Base-by-base conservation (phyloP, 805 yeast species). In the Candida pini region DNA sequence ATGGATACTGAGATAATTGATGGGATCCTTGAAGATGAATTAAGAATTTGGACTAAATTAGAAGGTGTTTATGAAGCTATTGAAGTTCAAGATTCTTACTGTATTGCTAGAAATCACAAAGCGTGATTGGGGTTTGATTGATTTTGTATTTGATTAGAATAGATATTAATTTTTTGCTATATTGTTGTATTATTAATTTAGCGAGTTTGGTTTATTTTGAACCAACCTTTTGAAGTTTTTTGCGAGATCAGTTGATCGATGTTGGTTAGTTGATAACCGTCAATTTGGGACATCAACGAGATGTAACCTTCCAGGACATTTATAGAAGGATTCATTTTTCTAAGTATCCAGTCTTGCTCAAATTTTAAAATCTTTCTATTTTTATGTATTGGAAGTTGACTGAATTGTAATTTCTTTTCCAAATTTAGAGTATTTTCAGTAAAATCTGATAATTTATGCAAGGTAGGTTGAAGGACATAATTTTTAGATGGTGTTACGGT, bases 51-150 rank as follows among this genome's bases (percentile, higher is more conserved):
- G 51, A 90, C 95, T 2, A 82, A 85, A 46, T 63, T 86, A 44
- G 96, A 89, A 56, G 99, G 99, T 30, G 81, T 86, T 3, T 92
- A 92, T 53, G 96, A 89, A 58, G 97, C 97, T 5, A 73, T 87
- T 28, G 88, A 81, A 52, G 76, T 92, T n/a, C 75, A 76, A 29
- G 99, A 92, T 62, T 81, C 84, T 7, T 82, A 64, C 58, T 92
- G 99, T 67, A 41, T 54, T 30, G 66, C 66, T 9, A 58, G 57
- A 43, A 61, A 58, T 26, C 55, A 51, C 25, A 47, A 45, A n/a
- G 37, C 30, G n/a, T 35, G 18, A 25, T 27, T 27, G n/a, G n/a
- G n/a, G n/a, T n/a, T n/a, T n/a, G n/a, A n/a, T n/a, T n/a, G n/a
- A n/a, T n/a, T n/a, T n/a, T n/a, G n/a, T n/a, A n/a, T 10, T 13